These are phyloP conservation scores for Aspergillus phoenicis DNA, from an alignment of 2,329 filamentous ascomycete species.

Conservation along the genomic window DNA sequence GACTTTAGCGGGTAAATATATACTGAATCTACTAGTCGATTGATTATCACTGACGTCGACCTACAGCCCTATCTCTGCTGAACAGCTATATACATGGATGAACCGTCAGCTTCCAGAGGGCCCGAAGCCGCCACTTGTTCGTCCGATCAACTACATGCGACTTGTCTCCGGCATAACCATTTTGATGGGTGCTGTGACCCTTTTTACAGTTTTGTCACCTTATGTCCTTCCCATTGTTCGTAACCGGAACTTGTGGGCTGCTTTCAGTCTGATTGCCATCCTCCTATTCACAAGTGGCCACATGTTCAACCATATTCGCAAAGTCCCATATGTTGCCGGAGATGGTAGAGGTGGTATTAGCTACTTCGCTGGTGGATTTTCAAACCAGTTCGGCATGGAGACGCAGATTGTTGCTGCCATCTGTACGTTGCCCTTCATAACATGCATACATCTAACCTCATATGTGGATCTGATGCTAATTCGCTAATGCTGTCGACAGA, in stretches of 20 bases:
- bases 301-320: constrained; percentile 99
- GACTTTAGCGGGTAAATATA: constrained; percentile 77
- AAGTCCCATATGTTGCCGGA: constrained; percentile 86
- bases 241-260: constrained; percentile 93
- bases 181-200: constrained; percentile 69
- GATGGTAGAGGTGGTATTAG: constrained; percentile 82
- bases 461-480: constrained; percentile 20
- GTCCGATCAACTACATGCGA: constrained; percentile 84
- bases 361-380: constrained; percentile 91
- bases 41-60: neutral
- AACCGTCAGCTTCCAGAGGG: constrained; percentile 74
- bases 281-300: constrained; percentile 93
- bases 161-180: constrained; percentile 69
- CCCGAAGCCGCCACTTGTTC: constrained; percentile 74
- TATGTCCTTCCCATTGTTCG: constrained; percentile 80
- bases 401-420: constrained; percentile 93
- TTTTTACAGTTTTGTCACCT: constrained; percentile 70
- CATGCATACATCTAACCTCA: neutral
- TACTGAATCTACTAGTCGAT: neutral
- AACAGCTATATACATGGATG: constrained; percentile 78
- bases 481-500: constrained; percentile 50
- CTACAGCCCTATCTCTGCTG: constrained; percentile 69
- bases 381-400: constrained; percentile 90
- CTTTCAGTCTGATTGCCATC: constrained; percentile 82
- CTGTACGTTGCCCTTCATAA: constrained; percentile 64